Conservation (phyloP, 805 yeast genomes). For the Phaffomyces thermotolerans region DNA sequence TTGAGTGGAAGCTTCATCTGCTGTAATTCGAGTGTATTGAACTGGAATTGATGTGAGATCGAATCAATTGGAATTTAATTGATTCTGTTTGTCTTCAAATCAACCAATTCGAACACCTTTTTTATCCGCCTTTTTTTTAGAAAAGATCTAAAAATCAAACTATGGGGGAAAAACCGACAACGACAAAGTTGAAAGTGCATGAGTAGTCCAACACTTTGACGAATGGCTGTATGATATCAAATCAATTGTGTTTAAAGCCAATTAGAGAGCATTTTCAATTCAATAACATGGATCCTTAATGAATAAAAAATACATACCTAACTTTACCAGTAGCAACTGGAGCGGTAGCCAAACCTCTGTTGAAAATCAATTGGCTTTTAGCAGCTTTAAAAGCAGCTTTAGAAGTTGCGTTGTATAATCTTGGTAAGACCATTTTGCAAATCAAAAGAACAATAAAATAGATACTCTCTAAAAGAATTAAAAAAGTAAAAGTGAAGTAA, state of each 20-base stretch:
- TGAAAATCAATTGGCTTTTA: conserved; percentile 68
- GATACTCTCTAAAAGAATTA: background rate
- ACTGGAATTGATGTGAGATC: no score
- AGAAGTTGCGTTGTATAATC: conserved; percentile 57
- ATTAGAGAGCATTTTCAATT: background rate
- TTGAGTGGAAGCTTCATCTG: no score
- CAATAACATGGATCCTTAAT: background rate
- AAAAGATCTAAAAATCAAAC: no score
- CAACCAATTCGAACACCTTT: no score
- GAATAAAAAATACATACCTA: conserved; percentile 62
- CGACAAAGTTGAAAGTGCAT: no score
- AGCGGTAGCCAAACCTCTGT: conserved; percentile 74
- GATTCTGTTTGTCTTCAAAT: no score
- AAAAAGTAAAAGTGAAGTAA: background rate
- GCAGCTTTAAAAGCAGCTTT: conserved; percentile 87
- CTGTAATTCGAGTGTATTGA: no score
- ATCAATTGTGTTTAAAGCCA: background rate
- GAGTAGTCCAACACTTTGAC: no score
- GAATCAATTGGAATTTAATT: no score
- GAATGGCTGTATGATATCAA: no score
- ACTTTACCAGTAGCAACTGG: conserved; percentile 77
- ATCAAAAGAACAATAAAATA: conserved; percentile 6
- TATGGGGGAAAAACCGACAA: no score
- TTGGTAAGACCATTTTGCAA: conserved; percentile 41
- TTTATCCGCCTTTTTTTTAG: no score